A percentile compares a stretch with the other conserved stretches of the same genome.
Conservation (phyloP, 225 moss, liverwort and hornwort species). For the Pleurozium schreberi region DNA sequence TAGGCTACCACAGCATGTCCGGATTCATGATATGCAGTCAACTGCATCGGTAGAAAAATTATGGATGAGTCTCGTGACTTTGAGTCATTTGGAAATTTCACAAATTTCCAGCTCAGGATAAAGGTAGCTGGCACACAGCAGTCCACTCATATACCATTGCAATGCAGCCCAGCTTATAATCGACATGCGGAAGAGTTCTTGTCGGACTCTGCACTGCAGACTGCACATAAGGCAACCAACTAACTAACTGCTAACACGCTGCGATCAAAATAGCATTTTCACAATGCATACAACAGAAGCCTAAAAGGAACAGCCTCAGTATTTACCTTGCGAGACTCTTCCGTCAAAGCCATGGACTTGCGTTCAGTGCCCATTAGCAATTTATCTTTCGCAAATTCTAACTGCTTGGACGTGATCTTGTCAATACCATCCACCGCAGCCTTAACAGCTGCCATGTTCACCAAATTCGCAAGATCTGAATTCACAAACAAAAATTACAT, state of each 20-base stretch:
- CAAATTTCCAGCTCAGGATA: not conserved
- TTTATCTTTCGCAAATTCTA: constrained; percentile 97
- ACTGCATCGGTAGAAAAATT: constrained; percentile 29
- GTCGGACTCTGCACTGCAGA: not conserved
- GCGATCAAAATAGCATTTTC: not conserved
- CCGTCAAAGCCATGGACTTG: constrained; percentile 77
- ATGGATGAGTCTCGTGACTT: not conserved
- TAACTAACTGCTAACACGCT: not conserved
- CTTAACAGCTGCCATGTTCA: constrained; percentile 99
- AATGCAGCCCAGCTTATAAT: not conserved
- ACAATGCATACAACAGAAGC: not conserved
- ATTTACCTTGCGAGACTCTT: constrained; percentile 82
- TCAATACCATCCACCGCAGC: constrained; percentile 97
- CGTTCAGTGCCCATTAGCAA: constrained; percentile 97
- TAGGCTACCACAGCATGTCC: constrained; percentile 98
- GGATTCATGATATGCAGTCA: constrained; percentile 98
- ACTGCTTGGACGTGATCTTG: constrained; percentile 62
- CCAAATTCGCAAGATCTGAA: constrained; percentile 94
- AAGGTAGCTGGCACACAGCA: not conserved
- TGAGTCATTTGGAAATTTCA: not conserved
- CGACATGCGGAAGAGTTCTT: not conserved
- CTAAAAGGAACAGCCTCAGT: not conserved
- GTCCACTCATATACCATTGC: not conserved
- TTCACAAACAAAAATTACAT: not conserved
- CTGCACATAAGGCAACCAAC: not conserved